phyloP scores from a whole-genome alignment of 371 early-diverging fungal genomes.

The Mucor piriformis region DNA sequence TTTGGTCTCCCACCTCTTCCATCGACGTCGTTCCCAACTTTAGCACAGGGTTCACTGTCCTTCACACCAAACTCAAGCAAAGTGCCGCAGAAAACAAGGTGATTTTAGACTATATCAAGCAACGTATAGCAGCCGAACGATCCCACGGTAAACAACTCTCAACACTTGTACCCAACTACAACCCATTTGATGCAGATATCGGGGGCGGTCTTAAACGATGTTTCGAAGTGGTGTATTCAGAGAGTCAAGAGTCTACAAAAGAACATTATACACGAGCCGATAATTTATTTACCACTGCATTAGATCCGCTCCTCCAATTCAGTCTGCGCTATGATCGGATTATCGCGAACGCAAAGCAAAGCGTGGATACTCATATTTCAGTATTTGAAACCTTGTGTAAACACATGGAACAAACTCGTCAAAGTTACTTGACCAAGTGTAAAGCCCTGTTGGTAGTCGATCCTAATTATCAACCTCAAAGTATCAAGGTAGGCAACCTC shows the following conservation, averaged over 20 bases:
- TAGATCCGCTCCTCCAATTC: conserved; percentile 63
- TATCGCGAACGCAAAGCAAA: conserved; percentile 50
- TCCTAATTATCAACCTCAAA: conserved; percentile 17
- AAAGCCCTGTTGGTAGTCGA: conserved; percentile 12
- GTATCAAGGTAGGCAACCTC: conserved; percentile 11
- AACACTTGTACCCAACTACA: conserved; percentile 31
- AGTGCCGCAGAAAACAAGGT: conserved; percentile 68
- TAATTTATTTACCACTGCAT: conserved; percentile 61
- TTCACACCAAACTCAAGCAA: conserved; percentile 70
- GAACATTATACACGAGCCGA: conserved; percentile 61
- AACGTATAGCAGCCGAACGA: conserved; percentile 67
- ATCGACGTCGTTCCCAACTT: conserved; percentile 31
- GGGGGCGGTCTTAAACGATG: conserved; percentile 71
- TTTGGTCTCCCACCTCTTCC: conserved; percentile 45
- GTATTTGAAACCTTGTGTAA: conserved; percentile 35
- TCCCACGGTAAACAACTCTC: conserved; percentile 51
- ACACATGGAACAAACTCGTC: conserved; percentile 15
- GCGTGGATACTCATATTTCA: conserved; percentile 52
- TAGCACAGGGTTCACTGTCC: conserved; percentile 55
- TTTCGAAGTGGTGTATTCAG: conserved; percentile 67
- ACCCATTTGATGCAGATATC: conserved; percentile 62
- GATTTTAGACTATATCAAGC: conserved; percentile 64
- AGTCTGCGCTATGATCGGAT: conserved; percentile 54
- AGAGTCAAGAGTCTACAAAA: conserved; percentile 59
- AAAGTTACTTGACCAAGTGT: conserved; percentile 19